These are phyloP conservation scores for Beauveria australis DNA, from an alignment of 2,329 filamentous ascomycete species.

Conservation along the genomic window DNA sequence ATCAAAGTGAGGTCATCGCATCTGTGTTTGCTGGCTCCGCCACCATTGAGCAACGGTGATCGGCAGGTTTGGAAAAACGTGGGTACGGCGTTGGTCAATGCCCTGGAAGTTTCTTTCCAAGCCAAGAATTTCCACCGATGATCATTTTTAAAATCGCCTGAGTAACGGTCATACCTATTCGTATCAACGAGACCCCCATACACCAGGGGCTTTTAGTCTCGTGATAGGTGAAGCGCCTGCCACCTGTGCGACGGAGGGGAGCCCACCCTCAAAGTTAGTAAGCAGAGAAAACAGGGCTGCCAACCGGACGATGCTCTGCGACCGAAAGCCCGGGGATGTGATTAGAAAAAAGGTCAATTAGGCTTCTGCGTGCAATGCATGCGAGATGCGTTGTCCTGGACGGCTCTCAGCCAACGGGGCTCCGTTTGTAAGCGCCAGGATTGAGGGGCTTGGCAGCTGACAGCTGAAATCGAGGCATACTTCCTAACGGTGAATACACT, in stretches of 20 bases:
- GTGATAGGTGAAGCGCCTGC: too few relatives aligned
- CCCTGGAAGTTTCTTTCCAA: background rate
- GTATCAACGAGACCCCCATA: too few relatives aligned
- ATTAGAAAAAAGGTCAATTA: background rate
- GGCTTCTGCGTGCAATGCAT: background rate
- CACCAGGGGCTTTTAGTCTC: too few relatives aligned
- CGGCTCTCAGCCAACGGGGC: background rate
- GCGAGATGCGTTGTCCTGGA: background rate
- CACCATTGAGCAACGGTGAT: background rate
- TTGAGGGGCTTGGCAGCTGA: background rate
- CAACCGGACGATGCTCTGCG: background rate
- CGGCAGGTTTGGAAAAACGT: background rate
- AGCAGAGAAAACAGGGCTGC: background rate
- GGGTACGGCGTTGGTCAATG: background rate
- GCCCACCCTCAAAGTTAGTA: background rate
- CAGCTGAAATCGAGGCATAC: background rate
- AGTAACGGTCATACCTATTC: too few relatives aligned
- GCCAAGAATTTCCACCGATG: background rate
- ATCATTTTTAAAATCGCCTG: background rate
- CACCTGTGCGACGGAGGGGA: background rate
- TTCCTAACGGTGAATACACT: too few relatives aligned
- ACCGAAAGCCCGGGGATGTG: background rate
- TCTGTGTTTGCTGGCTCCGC: background rate
- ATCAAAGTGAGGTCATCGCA: conserved; percentile 11
- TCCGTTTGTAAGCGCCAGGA: conserved; percentile 3